Base-by-base conservation (phyloP, 163 green algal species). In the Chloromonas sp. region DNA sequence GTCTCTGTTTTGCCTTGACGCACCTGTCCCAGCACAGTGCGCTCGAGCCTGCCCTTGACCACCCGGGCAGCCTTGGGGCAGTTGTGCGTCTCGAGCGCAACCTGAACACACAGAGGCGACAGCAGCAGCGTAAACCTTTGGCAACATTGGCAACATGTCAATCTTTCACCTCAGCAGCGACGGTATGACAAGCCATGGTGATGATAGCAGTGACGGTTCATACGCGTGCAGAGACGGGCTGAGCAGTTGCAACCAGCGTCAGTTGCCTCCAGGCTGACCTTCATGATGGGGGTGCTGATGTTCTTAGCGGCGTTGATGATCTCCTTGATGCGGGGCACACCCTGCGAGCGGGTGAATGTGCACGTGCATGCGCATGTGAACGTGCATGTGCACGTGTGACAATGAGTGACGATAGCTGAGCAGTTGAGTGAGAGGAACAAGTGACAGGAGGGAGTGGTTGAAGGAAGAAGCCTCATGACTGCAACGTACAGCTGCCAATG, bases 251-350 rank as follows among this genome's bases (percentile, higher is more conserved):
- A 36, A 36, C 36, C 36, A 36, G 36, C 36, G 36, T 36, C 36
- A 36, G 36, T 36, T 36, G 36, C 36, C 36, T 36, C 36, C 36
- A 36, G 36, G 36, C 36, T 36, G 61, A 96, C 96, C 58, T 93
- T 93, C 83, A 99, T 98, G 89, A 99, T 97, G 62, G 97, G 97
- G 8, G 97, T 99, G 89, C 85, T 93, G 83, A 99, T 99, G 86
- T 93, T 97, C 81, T 96, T 97, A n/a, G 94, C 91, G 0, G 83
- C 97, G 89, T 99, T 99, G 92, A 99, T 99, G 90, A 99, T 99
- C 91, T 99, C 97, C 92, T 99, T 99, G 90, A 99, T 98, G 83
- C 97, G 95, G 0, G 97, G 97, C 84, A 99, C 97, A 59, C 97
- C 97, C 82, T 98, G 93, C 36, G 36, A 36, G 36, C 96, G 36